Evolutionary conservation across 2,329 filamentous ascomycete species (phyloP), one percentile per base, ranked within the genome.

Genomic region (Xylaria sp.): DNA sequence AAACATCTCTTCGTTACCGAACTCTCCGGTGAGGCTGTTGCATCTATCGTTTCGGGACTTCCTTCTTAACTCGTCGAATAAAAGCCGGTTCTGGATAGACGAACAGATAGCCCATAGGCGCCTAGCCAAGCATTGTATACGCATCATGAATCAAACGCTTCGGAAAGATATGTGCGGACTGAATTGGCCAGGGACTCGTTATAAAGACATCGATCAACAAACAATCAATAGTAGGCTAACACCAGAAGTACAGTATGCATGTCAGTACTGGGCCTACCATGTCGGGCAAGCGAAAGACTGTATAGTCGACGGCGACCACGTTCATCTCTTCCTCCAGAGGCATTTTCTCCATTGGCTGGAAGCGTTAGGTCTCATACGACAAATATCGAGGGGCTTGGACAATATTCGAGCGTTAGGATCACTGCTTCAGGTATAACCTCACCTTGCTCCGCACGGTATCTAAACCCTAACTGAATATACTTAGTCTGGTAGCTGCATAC

Each of bases 271-370:
- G 79, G 64, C 72, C 20, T 69, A 74, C 23, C 77, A 79, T 67
- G 36, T 73, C 0, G 33, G 71, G 66, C 63, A 75, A 41, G 73
- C 72, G 63, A 69, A 69, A 63, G 64, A 69, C 51, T 72, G 71
- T 73, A 74, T 76, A 62, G 66, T 66, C 65, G 74, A 77, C 64
- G 62, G 68, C 62, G 75, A 74, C 41, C 31, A 67, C 54, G 73
- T 72, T 9, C 70, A 79, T 62, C 5, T 51, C 10, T 81, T 81
- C 60, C 71, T 81, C 1, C 55, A 73, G 54, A 56, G 68, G 39
- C 76, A 80, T 56, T 72, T 79, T 58, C 76, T 80, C 2, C 75
- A 80, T 63, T 81, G 78, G 79, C 67, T 81, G 12, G 78, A 81
- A 64, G 79, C 76, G 6, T 72, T 80, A 48, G 75, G 74, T 57